Evolutionary conservation across 1,139 yeast genomes (phyloP).

Genomic region (Candida buenavistaensis): DNA sequence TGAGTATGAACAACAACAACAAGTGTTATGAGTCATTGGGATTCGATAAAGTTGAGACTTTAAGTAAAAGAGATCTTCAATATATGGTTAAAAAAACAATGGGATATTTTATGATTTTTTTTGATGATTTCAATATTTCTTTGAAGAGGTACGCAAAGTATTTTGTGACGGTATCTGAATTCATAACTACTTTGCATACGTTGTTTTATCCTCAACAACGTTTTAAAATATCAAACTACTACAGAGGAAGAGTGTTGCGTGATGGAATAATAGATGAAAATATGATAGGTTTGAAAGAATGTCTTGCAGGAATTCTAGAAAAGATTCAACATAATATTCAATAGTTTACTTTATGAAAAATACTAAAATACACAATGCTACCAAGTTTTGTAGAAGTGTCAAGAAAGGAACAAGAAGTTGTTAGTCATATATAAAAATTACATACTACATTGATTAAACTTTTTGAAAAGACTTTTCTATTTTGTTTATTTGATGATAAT

Average conservation of each 20-base stretch:
- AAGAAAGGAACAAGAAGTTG: no score
- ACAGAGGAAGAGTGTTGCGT: conserved; percentile 4
- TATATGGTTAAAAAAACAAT: conserved; percentile 7
- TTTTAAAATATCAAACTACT: conserved; percentile 7
- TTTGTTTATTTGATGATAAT: no score
- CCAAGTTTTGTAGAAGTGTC: no score
- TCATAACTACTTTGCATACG: conserved; percentile 4
- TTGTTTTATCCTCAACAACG: conserved; percentile 4
- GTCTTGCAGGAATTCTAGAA: conserved; percentile 5
- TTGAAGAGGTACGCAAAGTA: conserved; percentile 4
- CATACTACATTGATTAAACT: no score
- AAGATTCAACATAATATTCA: background rate
- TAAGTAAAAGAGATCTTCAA: conserved; percentile 4
- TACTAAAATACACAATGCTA: no score
- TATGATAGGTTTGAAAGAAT: conserved; percentile 7
- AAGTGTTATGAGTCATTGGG: conserved; percentile 2
- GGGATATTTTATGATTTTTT: conserved; percentile 6
- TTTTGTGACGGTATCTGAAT: conserved; percentile 1
- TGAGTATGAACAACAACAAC: background rate
- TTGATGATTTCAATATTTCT: conserved; percentile 4
- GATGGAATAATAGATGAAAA: conserved; percentile 9
- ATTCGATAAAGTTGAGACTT: conserved; percentile 7
- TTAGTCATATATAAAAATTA: no score
- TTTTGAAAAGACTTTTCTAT: no score
- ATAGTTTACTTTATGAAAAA: no score